Evolutionary conservation across 2,329 filamentous ascomycete genomes (phyloP).

Genomic region (Albophoma yamanashiensis): DNA sequence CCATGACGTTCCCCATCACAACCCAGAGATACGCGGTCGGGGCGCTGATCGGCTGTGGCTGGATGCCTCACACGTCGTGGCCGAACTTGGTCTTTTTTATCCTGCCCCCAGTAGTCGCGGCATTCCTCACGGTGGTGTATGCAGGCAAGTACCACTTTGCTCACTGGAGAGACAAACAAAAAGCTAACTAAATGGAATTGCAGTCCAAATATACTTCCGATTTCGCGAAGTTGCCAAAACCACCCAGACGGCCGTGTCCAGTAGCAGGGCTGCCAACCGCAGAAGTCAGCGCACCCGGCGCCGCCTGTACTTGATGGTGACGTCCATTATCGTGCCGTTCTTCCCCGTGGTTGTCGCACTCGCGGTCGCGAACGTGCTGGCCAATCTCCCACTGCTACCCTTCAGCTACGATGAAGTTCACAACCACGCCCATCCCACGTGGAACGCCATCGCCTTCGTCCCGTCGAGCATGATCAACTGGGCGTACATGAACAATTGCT

Average conservation of each 20-base stretch:
- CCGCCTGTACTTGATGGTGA: conserved; percentile 44
- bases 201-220: conserved; percentile 35
- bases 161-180: background rate
- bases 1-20: conserved; percentile 36
- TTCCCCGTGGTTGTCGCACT: conserved; percentile 35
- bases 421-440: conserved; percentile 22
- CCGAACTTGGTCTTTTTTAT: conserved; percentile 37
- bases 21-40: conserved; percentile 37
- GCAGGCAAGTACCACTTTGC: conserved; percentile 28
- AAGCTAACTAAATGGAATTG: background rate
- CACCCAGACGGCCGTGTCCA: conserved; percentile 27
- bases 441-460: conserved; percentile 35
- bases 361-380: conserved; percentile 27
- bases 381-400: conserved; percentile 14
- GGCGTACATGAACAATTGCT: conserved; percentile 32
- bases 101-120: conserved; percentile 31
- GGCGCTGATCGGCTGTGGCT: conserved; percentile 39
- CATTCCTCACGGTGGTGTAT: conserved; percentile 32
- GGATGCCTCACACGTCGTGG: conserved; percentile 32
- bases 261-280: conserved; percentile 26
- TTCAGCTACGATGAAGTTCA: conserved; percentile 35
- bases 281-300: conserved; percentile 37
- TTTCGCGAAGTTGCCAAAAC: conserved; percentile 34
- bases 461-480: conserved; percentile 29
- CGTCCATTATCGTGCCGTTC: conserved; percentile 40